These are phyloP conservation scores for Neofusicoccum laricinum DNA, from an alignment of 2,329 filamentous ascomycete genomes.

Conservation along the genomic window DNA sequence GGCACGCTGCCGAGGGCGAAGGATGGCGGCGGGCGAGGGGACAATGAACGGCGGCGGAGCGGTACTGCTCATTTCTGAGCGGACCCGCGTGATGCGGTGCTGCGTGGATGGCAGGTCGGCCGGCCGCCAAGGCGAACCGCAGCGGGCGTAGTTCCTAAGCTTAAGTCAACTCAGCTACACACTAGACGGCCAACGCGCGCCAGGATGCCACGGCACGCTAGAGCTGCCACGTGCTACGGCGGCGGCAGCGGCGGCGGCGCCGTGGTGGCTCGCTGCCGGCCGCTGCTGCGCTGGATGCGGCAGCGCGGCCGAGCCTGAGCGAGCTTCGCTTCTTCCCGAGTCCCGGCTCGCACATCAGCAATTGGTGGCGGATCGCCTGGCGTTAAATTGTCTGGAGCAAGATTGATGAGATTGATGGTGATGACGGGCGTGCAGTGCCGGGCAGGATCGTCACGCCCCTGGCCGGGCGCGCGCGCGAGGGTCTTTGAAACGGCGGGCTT, in stretches of 20 bases:
- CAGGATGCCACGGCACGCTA: too few species aligned
- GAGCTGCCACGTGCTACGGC: too few species aligned
- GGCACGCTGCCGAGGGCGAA: background rate
- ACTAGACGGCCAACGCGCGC: background rate
- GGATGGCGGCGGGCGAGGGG: slow-evolving; percentile 2
- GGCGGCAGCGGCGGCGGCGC: too few species aligned
- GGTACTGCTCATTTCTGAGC: slow-evolving; percentile 12
- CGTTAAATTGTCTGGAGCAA: slow-evolving; percentile 11
- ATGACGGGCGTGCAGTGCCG: background rate
- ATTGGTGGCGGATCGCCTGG: slow-evolving; percentile 10
- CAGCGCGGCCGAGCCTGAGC: too few species aligned
- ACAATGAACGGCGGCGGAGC: background rate
- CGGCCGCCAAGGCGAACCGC: background rate
- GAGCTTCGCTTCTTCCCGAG: slow-evolving; percentile 7
- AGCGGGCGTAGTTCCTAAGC: slow-evolving; percentile 4
- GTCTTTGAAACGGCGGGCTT: slow-evolving; percentile 8
- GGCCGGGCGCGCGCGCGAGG: background rate
- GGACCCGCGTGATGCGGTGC: slow-evolving; percentile 10
- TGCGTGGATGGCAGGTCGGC: background rate
- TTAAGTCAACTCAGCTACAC: slow-evolving; percentile 7
- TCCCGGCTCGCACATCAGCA: slow-evolving; percentile 2
- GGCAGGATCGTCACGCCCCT: slow-evolving; percentile 12
- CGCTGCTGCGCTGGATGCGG: background rate
- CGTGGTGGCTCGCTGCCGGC: background rate
- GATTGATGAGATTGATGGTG: background rate